Conservation (phyloP, 768 basidiomycete genomes). For the Tulasnella sp. region DNA sequence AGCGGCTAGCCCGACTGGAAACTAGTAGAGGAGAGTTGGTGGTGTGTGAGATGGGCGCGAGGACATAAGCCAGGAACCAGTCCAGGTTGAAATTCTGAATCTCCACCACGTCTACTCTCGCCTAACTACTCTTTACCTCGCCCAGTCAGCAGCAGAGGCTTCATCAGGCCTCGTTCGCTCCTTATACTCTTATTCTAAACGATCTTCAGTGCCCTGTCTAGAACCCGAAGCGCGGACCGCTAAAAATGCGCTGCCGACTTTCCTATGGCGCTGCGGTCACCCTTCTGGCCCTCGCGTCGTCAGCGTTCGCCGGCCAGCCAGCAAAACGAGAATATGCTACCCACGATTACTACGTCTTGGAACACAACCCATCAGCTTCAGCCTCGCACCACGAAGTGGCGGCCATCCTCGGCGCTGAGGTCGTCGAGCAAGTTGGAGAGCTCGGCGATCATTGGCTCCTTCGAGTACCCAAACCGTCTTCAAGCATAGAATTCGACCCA, state of each 20-base stretch:
- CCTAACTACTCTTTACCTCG: not conserved
- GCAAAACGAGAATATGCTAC: conserved; percentile 45
- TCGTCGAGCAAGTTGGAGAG: conserved; percentile 88
- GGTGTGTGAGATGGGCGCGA: not conserved
- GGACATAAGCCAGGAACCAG: conserved; percentile 12
- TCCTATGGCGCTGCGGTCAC: not conserved
- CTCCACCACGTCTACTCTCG: conserved; percentile 9
- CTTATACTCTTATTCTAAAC: conserved; percentile 11
- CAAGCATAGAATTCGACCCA: conserved; percentile 37
- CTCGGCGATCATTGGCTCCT: conserved; percentile 76
- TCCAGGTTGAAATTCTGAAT: conserved; percentile 21
- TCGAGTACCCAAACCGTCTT: conserved; percentile 51
- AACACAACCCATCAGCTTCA: conserved; percentile 58
- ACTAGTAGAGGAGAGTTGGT: not conserved
- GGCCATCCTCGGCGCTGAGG: conserved; percentile 68
- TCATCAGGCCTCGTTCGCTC: conserved; percentile 18
- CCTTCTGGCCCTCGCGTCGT: conserved; percentile 5
- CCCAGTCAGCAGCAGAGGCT: conserved; percentile 6
- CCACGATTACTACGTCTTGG: conserved; percentile 79
- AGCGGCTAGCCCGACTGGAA: not conserved
- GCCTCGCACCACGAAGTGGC: conserved; percentile 66
- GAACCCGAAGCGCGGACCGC: not conserved
- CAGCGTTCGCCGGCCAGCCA: conserved; percentile 10
- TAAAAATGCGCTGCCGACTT: conserved; percentile 7
- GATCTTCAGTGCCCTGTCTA: not conserved